Percentiles rank a stretch among this genome's conserved stretches.
These are phyloP conservation scores for Juncus inflexus DNA, from an alignment of 176 grass and related monocot species.

Conservation along the genomic window DNA sequence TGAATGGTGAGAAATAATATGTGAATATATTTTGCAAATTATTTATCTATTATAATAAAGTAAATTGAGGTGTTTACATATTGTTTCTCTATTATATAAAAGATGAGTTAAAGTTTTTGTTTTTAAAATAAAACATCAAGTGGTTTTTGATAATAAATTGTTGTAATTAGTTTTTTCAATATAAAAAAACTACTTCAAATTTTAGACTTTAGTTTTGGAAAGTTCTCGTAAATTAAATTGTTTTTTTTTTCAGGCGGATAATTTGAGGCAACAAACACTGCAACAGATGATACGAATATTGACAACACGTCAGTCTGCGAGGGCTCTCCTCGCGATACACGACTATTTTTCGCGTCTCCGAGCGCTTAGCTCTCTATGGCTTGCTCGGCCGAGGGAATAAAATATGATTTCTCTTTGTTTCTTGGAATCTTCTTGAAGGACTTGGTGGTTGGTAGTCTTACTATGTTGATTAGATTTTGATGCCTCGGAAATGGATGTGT, in stretches of 20 bases:
- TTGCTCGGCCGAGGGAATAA: slow-evolving; percentile 71
- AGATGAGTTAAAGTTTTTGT: too few relatives aligned
- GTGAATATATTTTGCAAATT: too few relatives aligned
- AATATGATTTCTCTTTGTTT: slow-evolving; percentile 2
- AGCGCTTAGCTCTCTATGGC: slow-evolving; percentile 84
- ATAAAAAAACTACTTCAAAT: too few relatives aligned
- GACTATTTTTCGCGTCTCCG: slow-evolving; percentile 81
- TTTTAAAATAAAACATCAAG: too few relatives aligned
- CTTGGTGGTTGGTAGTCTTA: slow-evolving; percentile 10
- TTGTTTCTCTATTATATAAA: too few relatives aligned
- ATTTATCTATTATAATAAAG: too few relatives aligned
- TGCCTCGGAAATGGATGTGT: too few relatives aligned
- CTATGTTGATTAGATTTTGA: slow-evolving; percentile 8
- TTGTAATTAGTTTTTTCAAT: too few relatives aligned
- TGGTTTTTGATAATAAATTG: too few relatives aligned
- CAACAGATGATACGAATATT: slow-evolving; percentile 79
- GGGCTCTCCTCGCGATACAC: slow-evolving; percentile 66
- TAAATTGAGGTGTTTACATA: too few relatives aligned
- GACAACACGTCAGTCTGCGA: slow-evolving; percentile 71
- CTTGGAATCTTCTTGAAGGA: slow-evolving; percentile 17
- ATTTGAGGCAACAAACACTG: slow-evolving; percentile 75
- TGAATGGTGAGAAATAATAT: too few relatives aligned
- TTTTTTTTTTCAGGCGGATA: slow-evolving; percentile 58
- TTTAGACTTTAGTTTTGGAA: slow-evolving; percentile 1
- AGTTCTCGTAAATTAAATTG: too few relatives aligned